Percentiles rank a stretch among this genome's conserved stretches.
These are phyloP conservation scores for Blastosporella zonata DNA, from an alignment of 1,284 basidiomycete genomes.

Conservation along the genomic window DNA sequence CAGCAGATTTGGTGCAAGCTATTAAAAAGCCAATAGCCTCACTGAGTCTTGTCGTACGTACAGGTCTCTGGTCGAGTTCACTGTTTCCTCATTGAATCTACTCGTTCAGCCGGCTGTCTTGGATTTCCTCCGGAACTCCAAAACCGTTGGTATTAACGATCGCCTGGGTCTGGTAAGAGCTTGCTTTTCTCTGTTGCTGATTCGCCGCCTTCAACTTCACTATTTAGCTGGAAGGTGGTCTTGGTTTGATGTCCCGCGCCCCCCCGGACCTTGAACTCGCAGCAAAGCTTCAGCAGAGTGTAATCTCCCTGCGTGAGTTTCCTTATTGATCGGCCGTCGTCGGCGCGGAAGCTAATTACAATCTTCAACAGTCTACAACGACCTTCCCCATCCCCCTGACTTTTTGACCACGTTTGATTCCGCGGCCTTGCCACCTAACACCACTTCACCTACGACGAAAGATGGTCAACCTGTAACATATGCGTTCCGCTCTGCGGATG, in stretches of 20 bases:
- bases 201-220: background rate
- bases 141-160: constrained; percentile 51
- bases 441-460: constrained; percentile 13
- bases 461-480: constrained; percentile 32
- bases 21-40: constrained; percentile 24
- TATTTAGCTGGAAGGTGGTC: constrained; percentile 50
- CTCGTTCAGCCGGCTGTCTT: constrained; percentile 41
- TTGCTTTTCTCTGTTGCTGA: background rate
- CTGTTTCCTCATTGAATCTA: background rate
- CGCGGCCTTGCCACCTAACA: background rate
- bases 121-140: constrained; percentile 47
- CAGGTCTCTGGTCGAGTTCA: background rate
- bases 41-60: constrained; percentile 31
- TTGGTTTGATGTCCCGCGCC: constrained; percentile 53
- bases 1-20: constrained; percentile 21
- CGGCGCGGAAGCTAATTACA: constrained; percentile 16
- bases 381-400: constrained; percentile 66
- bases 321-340: constrained; percentile 6
- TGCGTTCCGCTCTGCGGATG: constrained; percentile 53
- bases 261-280: constrained; percentile 31
- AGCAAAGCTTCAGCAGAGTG: constrained; percentile 39
- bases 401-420: constrained; percentile 34
- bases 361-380: constrained; percentile 49
- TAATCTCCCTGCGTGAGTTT: constrained; percentile 49
- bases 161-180: constrained; percentile 45